Conservation (phyloP, 169 alveolate genomes). For the Plasmodium vivax region DNA sequence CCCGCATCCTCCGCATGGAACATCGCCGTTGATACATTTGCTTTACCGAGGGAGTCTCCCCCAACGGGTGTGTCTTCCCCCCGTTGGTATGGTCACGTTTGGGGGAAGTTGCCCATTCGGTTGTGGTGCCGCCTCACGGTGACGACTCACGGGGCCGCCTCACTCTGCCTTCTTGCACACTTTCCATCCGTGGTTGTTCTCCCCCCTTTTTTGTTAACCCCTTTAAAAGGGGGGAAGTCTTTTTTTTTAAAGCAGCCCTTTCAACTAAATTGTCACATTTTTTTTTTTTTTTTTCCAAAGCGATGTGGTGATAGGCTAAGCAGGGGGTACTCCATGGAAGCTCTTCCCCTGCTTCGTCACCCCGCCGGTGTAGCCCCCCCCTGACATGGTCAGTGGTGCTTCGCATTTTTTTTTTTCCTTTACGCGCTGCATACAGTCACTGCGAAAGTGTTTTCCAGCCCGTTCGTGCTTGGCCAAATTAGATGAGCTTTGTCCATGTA, state of each 20-base stretch:
- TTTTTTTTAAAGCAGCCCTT: too few relatives aligned
- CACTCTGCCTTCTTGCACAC: neutral
- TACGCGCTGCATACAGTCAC: neutral
- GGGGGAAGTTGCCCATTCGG: neutral
- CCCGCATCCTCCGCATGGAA: neutral
- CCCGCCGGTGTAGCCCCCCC: neutral
- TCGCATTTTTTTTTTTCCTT: neutral
- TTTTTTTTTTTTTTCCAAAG: neutral
- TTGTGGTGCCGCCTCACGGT: too few relatives aligned
- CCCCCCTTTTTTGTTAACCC: neutral
- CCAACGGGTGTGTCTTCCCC: too few relatives aligned
- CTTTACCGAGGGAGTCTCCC: too few relatives aligned
- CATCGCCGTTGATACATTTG: too few relatives aligned
- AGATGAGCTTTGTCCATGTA: neutral
- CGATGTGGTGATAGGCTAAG: neutral
- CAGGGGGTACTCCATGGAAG: neutral
- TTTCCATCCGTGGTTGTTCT: neutral
- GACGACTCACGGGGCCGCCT: too few relatives aligned
- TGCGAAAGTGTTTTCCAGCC: neutral
- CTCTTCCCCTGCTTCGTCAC: neutral
- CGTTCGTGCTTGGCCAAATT: neutral
- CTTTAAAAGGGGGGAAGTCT: neutral
- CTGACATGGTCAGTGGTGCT: neutral
- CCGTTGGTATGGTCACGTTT: neutral
- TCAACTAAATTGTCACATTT: too few relatives aligned